Conservation (phyloP, 345 rosid species). For the Gossypium longicalyx region DNA sequence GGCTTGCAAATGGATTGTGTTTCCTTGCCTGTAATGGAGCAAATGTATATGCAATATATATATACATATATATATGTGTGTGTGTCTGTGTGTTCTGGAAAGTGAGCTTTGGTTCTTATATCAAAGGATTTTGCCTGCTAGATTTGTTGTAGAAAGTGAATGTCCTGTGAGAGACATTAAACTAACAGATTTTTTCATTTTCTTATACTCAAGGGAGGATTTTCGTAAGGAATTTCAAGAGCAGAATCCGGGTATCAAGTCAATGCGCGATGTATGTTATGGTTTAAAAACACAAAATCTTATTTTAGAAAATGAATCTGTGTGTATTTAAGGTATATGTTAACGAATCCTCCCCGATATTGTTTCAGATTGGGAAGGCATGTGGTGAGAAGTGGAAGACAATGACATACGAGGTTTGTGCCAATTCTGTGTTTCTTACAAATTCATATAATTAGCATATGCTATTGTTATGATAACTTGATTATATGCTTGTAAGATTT, state of each 20-base stretch:
- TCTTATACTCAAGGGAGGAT: conserved; percentile 55
- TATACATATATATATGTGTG: neutral
- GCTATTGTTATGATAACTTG: neutral
- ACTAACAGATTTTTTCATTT: conserved; percentile 12
- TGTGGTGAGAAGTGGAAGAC: conserved; percentile 96
- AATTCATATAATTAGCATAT: neutral
- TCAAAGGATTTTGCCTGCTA: neutral
- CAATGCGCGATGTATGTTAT: conserved; percentile 79
- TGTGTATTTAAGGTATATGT: neutral
- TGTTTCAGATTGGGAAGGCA: conserved; percentile 79
- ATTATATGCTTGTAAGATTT: neutral
- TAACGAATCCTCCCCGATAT: conserved; percentile 15
- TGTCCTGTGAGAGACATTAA: neutral
- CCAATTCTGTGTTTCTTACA: neutral
- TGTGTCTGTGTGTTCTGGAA: neutral
- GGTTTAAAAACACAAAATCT: neutral
- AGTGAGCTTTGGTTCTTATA: neutral
- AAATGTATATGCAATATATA: neutral
- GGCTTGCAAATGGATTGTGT: neutral
- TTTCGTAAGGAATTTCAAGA: conserved; percentile 82
- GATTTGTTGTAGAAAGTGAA: neutral
- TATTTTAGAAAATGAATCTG: neutral
- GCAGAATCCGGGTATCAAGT: conserved; percentile 81
- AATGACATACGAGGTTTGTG: conserved; percentile 66
- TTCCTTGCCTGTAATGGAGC: neutral